Percentiles rank a stretch among this genome's conserved stretches.
phyloP scores from a whole-genome alignment of 179 eudicot species.

The Sideroxylon spinosum region DNA sequence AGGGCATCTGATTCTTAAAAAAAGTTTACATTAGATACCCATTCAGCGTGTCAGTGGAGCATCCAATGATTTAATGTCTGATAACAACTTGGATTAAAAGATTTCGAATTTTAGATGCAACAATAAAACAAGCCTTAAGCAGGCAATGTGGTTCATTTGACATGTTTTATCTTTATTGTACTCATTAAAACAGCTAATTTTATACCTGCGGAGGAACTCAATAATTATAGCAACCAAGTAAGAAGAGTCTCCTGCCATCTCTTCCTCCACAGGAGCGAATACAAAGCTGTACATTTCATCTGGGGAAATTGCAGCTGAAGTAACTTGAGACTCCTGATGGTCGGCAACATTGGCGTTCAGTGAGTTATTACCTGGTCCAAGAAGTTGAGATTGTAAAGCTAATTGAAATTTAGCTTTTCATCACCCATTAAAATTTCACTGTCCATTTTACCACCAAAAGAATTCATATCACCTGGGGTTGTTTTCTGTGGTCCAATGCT shows the following conservation, averaged over 20 bases:
- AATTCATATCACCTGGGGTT: conserved; percentile 14
- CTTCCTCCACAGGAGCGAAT: conserved; percentile 79
- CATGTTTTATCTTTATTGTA: background rate
- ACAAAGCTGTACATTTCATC: conserved; percentile 73
- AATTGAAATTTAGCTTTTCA: conserved; percentile 35
- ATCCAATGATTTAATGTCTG: background rate
- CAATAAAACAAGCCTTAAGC: background rate
- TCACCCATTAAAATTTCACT: conserved; percentile 17
- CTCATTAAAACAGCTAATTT: background rate
- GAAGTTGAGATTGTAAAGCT: conserved; percentile 36
- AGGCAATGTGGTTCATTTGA: background rate
- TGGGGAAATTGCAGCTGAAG: conserved; percentile 80
- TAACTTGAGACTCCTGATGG: conserved; percentile 54
- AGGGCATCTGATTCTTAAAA: too few species aligned
- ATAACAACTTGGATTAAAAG: background rate
- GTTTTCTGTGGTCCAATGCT: conserved; percentile 17
- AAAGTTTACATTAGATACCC: too few species aligned
- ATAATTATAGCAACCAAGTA: conserved; percentile 70
- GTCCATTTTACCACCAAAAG: conserved; percentile 25
- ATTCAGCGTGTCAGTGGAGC: too few species aligned
- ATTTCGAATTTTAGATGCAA: background rate
- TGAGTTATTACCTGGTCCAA: conserved; percentile 36
- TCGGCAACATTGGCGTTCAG: conserved; percentile 43
- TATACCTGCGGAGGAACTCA: conserved; percentile 81
- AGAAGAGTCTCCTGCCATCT: conserved; percentile 76